A percentile compares a stretch with the other conserved stretches of the same genome.
phyloP scores from a whole-genome alignment of 306 rosid species.

The Acacia confusa region DNA sequence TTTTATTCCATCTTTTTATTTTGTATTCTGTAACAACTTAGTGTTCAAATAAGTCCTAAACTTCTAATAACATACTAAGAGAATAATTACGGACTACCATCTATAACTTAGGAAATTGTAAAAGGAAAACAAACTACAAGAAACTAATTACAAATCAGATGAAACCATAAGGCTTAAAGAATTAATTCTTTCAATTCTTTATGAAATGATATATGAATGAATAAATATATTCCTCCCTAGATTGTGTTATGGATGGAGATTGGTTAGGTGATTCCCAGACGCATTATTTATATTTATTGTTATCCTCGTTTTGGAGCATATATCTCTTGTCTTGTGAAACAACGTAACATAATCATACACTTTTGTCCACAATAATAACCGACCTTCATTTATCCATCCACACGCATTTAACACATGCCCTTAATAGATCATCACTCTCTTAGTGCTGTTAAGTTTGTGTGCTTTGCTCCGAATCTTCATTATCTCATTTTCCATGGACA shows the following conservation, averaged over 20 bases:
- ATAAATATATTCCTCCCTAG: conserved; percentile 35
- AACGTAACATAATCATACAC: not conserved
- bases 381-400: not conserved
- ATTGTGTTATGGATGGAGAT: conserved; percentile 29
- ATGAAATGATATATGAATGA: not conserved
- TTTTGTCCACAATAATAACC: not conserved
- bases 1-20: not conserved
- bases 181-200: not conserved
- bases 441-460: not conserved
- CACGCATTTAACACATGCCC: not conserved
- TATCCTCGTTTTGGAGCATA: conserved; percentile 29
- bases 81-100: no score
- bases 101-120: no score
- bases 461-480: not conserved
- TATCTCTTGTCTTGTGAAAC: conserved; percentile 19
- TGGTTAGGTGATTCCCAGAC: conserved; percentile 31
- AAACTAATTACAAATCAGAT: no score
- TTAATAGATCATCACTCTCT: not conserved
- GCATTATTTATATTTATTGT: conserved; percentile 18
- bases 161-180: not conserved
- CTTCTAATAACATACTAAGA: no score
- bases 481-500: not conserved
- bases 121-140: no score
- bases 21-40: not conserved
- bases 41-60: no score